A percentile compares a stretch with the other conserved stretches of the same genome.
phyloP scores from a whole-genome alignment of 495 filamentous ascomycete species.

The Aspergillus diversus region DNA sequence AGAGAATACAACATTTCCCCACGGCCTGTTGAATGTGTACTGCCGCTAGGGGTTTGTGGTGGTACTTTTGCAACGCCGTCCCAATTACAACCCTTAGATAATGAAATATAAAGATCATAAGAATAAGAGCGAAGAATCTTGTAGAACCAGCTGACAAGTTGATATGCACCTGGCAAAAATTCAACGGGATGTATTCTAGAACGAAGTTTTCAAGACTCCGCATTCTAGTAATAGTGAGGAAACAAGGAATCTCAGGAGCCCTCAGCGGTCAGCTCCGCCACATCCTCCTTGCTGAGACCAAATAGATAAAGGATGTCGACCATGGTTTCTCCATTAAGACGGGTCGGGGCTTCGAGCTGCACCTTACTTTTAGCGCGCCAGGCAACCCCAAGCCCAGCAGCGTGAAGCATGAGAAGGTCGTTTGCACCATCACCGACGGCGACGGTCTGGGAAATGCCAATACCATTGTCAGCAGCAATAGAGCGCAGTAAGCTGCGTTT shows the following conservation, averaged over 20 bases:
- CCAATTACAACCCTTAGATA: not conserved
- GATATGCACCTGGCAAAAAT: conserved; percentile 4
- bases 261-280: conserved; percentile 50
- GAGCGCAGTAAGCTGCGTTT: conserved; percentile 77
- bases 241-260: conserved; percentile 17
- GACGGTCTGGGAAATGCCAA: conserved; percentile 74
- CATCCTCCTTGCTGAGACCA: conserved; percentile 71
- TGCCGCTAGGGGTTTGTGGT: not conserved
- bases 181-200: conserved; percentile 1
- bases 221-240: not conserved
- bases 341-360: conserved; percentile 79
- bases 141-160: conserved; percentile 10
- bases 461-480: conserved; percentile 73
- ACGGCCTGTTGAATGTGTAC: not conserved
- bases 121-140: conserved; percentile 2
- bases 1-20: not conserved
- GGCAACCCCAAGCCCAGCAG: conserved; percentile 86
- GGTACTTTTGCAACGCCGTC: not conserved
- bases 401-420: conserved; percentile 88
- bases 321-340: conserved; percentile 79
- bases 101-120: conserved; percentile 1
- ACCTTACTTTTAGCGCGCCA: conserved; percentile 94
- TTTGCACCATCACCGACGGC: conserved; percentile 95
- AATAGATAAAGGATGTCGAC: conserved; percentile 83
- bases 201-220: not conserved